Percentiles rank a stretch among this genome's conserved stretches.
Conservation (phyloP, 805 yeast genomes). For the Hanseniaspora singularis region DNA sequence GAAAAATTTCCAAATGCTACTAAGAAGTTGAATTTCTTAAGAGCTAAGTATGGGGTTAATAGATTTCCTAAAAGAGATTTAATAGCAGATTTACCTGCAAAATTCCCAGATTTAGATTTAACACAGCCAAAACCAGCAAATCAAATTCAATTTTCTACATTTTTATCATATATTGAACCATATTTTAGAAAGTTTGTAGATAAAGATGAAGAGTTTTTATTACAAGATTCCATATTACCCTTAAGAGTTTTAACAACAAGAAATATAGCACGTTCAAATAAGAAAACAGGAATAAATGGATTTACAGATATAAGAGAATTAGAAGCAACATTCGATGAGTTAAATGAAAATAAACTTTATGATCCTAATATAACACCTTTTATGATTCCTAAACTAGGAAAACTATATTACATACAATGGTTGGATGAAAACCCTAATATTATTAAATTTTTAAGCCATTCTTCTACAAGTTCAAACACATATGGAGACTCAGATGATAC, state of each 20-base stretch:
- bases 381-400: conserved; percentile 76
- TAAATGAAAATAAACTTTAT: conserved; percentile 26
- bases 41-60: conserved; percentile 72
- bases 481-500: background rate
- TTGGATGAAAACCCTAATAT: conserved; percentile 49
- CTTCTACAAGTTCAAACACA: too few species aligned
- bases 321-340: conserved; percentile 17
- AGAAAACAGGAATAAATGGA: background rate
- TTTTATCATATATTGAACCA: conserved; percentile 72
- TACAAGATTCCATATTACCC: conserved; percentile 48
- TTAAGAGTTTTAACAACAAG: conserved; percentile 23
- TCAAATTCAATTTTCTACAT: conserved; percentile 86
- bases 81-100: conserved; percentile 69
- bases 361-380: conserved; percentile 64
- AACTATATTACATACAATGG: conserved; percentile 74
- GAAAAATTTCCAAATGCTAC: conserved; percentile 13
- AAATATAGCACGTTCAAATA: background rate
- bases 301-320: background rate
- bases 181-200: conserved; percentile 65
- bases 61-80: conserved; percentile 77
- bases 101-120: conserved; percentile 74
- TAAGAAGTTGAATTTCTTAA: conserved; percentile 49
- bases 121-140: conserved; percentile 73
- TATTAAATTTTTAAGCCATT: conserved; percentile 22
- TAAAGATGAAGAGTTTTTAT: conserved; percentile 68